Evolutionary conservation across 345 rosid genomes (phyloP), one percentile per base, ranked within the genome.

Genomic region (Gossypium bickii): DNA sequence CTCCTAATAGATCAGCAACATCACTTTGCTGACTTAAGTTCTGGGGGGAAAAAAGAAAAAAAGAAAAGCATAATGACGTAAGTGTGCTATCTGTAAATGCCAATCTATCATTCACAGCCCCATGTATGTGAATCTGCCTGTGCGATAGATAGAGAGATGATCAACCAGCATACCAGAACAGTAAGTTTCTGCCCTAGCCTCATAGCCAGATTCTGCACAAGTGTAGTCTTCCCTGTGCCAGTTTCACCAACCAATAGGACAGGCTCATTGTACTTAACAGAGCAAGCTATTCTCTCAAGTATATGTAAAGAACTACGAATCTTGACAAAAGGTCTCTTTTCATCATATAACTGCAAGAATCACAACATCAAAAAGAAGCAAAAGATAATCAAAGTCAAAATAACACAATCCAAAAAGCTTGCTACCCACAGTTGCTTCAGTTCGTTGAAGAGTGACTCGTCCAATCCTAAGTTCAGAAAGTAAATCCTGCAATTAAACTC

Each of bases 171-270:
- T 82, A 94, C 98, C 98, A 94, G 78, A 82, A 94, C 97, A 58
- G 90, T 91, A 67, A 94, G 94, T 75, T 79, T 91, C 88, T 91
- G 97, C 63, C 98, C 92, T 34, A 90, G 85, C 91, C 87, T 89
- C 62, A 55, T 77, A 49, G 98, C 97, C 73, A 94, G 78, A 81
- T 89, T 89, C 83, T 94, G 99, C 68, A 94, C 97, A 63, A 94
- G 90, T 41, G 99, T 94, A 58, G 99, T 93, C 88, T 94, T 94
- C 78, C 98, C 99, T 1, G 97, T 93, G 80, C 99, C 99, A 78
- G 99, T 94, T 90, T 94, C 99, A 74, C 99, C 99, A 79, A 94
- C 98, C 83, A 94, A 84, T 74, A 94, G 94, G 82, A 94, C 93
- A 79, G 99, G 90, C 83, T 94, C 98, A 34, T 91, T 92, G 86